Evolutionary conservation across 2,329 filamentous ascomycete species (phyloP).

Genomic region (Talaromyces sp.): DNA sequence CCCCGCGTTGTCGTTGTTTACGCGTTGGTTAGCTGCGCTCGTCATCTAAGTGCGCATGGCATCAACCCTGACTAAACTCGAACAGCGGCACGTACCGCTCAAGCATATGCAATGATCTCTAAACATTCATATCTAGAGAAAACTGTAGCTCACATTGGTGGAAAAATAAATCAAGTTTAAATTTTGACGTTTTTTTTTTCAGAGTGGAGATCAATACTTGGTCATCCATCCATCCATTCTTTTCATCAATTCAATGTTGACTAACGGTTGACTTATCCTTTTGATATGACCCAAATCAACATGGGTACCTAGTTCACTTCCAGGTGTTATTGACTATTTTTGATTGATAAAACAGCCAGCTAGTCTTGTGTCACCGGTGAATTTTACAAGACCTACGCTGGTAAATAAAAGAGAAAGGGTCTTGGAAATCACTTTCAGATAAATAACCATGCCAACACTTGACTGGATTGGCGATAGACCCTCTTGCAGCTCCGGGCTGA

Average conservation of each 20-base stretch:
- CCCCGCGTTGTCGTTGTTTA: neutral
- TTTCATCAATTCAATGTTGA: neutral
- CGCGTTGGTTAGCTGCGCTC: neutral
- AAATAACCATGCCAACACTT: slow-evolving; percentile 3
- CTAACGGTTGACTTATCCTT: neutral
- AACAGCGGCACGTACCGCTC: neutral
- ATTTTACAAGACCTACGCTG: too few relatives aligned
- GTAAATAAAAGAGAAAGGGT: neutral
- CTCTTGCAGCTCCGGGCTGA: slow-evolving; percentile 31
- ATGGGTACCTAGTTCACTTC: neutral
- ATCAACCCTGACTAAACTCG: slow-evolving; percentile 3
- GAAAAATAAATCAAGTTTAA: neutral
- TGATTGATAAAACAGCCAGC: neutral
- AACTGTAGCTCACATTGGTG: slow-evolving; percentile 2
- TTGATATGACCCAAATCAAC: neutral
- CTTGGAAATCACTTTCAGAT: neutral
- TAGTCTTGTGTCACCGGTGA: neutral
- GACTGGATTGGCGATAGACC: slow-evolving; percentile 41
- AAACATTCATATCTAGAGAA: neutral
- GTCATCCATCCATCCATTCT: neutral
- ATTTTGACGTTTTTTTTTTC: neutral
- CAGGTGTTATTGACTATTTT: neutral
- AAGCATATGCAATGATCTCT: neutral
- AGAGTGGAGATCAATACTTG: neutral
- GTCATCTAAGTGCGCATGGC: slow-evolving; percentile 11